Evolutionary conservation across 331 rosid genomes (phyloP), one percentile per base, ranked within the genome.

Genomic region (Dryas integrifolia): DNA sequence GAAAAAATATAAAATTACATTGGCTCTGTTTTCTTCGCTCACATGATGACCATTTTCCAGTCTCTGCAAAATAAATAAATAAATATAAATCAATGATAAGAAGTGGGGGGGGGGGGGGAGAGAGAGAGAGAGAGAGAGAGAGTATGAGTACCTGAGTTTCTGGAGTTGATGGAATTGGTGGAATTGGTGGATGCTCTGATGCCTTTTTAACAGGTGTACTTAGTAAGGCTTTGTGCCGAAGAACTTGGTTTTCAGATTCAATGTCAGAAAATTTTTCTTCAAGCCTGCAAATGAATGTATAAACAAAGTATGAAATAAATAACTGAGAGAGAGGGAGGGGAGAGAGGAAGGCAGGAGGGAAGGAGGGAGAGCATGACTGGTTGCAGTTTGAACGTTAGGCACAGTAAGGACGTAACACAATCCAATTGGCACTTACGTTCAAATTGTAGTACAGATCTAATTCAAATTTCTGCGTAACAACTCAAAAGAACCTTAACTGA

Each of bases 221-320:
- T 70, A 82, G 68, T 55, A 85, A 65, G 63, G 92, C 68, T 72
- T 92, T 97, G 71, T 85, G 92, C 76, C 92, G 90, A 77, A 95
- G 98, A 82, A 82, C 81, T 89, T 88, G 89, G 76, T 95, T 92
- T 82, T 95, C 96, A 53, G 93, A 72, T 82, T 95, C 96, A 68
- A 90, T 81, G 72, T 87, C 96, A 13, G 88, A 86, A 79, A 90
- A 88, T 74, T 86, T 95, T 69, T 95, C 97, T 88, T 92, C 97
- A 73, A 95, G 92, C 92, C 99, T 95, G 85, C 57, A 13, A 77
- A 74, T 40, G 73, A 52, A 77, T 83, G 73, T 67, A 47, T 68
- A 58, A 82, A 76, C 76, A 73, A 79, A 69, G 67, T 40, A 72
- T 46, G 67, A 78, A 41, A 72, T 45, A 35, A 71, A 72, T 15